Percentiles rank a stretch among this genome's conserved stretches.
Conservation (phyloP, 2,329 filamentous ascomycete species). For the Aspergillus sojae region DNA sequence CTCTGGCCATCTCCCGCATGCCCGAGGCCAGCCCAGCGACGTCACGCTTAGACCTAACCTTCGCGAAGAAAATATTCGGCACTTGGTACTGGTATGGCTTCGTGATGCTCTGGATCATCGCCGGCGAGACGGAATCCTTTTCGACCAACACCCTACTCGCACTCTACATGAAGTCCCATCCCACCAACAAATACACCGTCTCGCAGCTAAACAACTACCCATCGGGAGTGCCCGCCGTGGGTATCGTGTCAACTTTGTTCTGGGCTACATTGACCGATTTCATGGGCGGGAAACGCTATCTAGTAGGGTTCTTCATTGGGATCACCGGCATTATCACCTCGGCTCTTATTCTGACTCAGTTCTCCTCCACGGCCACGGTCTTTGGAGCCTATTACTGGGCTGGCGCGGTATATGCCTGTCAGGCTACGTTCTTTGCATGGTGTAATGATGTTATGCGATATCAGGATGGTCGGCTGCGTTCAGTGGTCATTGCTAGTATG, state of each 20-base stretch:
- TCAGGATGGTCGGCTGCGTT: constrained; percentile 64
- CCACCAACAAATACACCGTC: constrained; percentile 49
- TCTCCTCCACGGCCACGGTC: constrained; percentile 55
- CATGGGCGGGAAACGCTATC: constrained; percentile 61
- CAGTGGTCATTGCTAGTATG: constrained; percentile 72
- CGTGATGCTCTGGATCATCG: constrained; percentile 57
- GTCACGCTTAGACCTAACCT: constrained; percentile 23
- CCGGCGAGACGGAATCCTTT: constrained; percentile 72
- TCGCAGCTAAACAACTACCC: constrained; percentile 58
- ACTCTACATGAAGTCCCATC: constrained; percentile 54
- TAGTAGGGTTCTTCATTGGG: constrained; percentile 69
- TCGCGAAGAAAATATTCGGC: constrained; percentile 34
- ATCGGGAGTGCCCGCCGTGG: constrained; percentile 56
- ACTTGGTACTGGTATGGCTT: constrained; percentile 44
- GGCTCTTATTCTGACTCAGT: constrained; percentile 61
- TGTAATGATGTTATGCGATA: constrained; percentile 70
- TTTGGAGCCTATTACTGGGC: constrained; percentile 73
- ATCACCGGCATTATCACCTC: constrained; percentile 65
- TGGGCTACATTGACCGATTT: constrained; percentile 69
- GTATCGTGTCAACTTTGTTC: constrained; percentile 62
- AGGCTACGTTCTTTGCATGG: constrained; percentile 76
- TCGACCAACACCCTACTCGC: constrained; percentile 63
- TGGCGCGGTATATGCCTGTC: constrained; percentile 70
- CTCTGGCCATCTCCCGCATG: constrained; percentile 35
- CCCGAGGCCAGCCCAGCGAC: constrained; percentile 26